Evolutionary conservation across 2,329 filamentous ascomycete species (phyloP).

Genomic region (Stachybotrys chlorohalonatus): DNA sequence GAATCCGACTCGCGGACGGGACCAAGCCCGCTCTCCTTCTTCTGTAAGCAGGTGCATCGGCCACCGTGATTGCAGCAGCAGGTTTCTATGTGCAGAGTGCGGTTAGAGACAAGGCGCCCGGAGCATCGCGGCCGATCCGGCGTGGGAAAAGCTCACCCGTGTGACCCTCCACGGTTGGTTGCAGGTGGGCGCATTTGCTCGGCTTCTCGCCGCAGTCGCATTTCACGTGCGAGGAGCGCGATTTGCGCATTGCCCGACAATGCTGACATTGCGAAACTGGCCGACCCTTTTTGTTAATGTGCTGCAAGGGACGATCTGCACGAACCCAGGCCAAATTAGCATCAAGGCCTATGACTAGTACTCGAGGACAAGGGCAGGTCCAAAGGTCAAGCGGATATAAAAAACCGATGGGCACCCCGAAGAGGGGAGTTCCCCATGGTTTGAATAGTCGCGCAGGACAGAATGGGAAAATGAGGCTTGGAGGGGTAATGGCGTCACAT

Average conservation of each 20-base stretch:
- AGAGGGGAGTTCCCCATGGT: not conserved
- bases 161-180: slow-evolving; percentile 48
- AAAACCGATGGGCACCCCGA: not conserved
- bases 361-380: no score
- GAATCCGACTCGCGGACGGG: slow-evolving; percentile 57
- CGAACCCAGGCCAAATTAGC: slow-evolving; percentile 10
- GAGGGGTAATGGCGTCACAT: slow-evolving; percentile 32
- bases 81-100: slow-evolving; percentile 36
- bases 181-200: slow-evolving; percentile 56
- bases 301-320: slow-evolving; percentile 78
- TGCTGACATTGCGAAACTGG: slow-evolving; percentile 97
- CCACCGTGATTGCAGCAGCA: slow-evolving; percentile 64
- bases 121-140: slow-evolving; percentile 3
- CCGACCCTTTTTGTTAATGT: slow-evolving; percentile 96
- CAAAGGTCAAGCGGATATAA: not conserved
- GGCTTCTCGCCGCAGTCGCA: slow-evolving; percentile 96
- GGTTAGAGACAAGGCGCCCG: slow-evolving; percentile 6
- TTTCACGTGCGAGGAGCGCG: slow-evolving; percentile 85
- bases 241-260: slow-evolving; percentile 93
- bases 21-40: slow-evolving; percentile 52
- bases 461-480: slow-evolving; percentile 2
- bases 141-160: slow-evolving; percentile 37
- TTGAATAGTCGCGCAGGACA: not conserved
- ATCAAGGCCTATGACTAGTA: slow-evolving; percentile 3
- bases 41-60: slow-evolving; percentile 55